Percentiles rank a stretch among this genome's conserved stretches.
Conservation (phyloP, 805 yeast species). For the Kodamaea leandrae region DNA sequence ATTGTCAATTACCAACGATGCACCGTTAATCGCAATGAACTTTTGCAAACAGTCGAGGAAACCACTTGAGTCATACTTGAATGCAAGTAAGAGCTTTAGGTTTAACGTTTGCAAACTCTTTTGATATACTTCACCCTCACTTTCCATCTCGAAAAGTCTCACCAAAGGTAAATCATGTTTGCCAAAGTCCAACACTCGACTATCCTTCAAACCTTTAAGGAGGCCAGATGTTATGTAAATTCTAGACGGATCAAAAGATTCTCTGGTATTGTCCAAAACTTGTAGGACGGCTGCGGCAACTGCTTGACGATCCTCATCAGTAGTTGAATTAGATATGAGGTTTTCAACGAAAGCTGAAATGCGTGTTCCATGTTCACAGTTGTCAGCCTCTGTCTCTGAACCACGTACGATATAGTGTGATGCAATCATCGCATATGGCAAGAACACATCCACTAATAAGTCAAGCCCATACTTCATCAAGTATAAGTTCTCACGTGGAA, state of each 20-base stretch:
- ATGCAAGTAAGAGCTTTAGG: conserved; percentile 43
- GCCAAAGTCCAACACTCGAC: conserved; percentile 24
- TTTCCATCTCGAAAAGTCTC: conserved; percentile 30
- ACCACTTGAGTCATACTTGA: conserved; percentile 14
- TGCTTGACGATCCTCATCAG: conserved; percentile 22
- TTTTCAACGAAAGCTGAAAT: conserved; percentile 46
- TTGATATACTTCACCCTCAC: conserved; percentile 56
- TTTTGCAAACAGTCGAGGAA: conserved; percentile 30
- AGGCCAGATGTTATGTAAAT: conserved; percentile 60
- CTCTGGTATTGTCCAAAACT: conserved; percentile 46
- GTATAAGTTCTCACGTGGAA: conserved; percentile 45
- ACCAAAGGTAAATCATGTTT: conserved; percentile 24
- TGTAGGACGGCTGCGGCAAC: conserved; percentile 34
- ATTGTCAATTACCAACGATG: conserved; percentile 20
- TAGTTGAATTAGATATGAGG: conserved; percentile 28
- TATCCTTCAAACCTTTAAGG: conserved; percentile 45
- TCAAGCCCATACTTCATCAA: conserved; percentile 33
- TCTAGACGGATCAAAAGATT: conserved; percentile 68
- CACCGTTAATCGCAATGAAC: conserved; percentile 42
- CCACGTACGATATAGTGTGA: conserved; percentile 50
- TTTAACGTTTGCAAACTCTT: conserved; percentile 50
- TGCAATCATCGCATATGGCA: conserved; percentile 65
- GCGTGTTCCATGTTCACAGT: conserved; percentile 59
- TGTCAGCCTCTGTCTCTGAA: conserved; percentile 10
- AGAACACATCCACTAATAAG: conserved; percentile 47